Evolutionary conservation across 768 basidiomycete species (phyloP), one percentile per base, ranked within the genome.

Genomic region (Amanita fuliginea): DNA sequence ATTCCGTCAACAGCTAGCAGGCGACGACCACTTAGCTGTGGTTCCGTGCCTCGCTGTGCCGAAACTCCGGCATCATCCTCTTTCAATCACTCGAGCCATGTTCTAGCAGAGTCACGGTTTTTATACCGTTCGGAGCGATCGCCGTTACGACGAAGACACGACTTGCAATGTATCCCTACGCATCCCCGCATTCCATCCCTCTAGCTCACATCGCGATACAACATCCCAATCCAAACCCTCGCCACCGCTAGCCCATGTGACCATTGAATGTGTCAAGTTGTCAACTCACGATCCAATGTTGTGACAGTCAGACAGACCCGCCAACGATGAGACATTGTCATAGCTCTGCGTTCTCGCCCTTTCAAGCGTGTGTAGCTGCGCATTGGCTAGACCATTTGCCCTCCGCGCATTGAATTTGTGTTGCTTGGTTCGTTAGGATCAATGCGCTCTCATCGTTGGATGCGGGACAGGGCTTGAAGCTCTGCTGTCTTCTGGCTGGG

Each of bases 1-100:
- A 66, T 61, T 69, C 76, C 80, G 70, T 75, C 65, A 59, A 60
- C 64, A 62, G 64, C 74, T 76, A 79, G 64, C 78, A 77, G 75
- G 76, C 75, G 81, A 82, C 81, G 82, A 84, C 81, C 83, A 77
- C 83, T 86, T 86, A 51, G 64, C 59, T 86, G 85, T 76, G 83
- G 83, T 83, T 78, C 71, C 78, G 81, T 80, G 74, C 75, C 76
- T 82, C 80, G 79, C 72, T 72, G 73, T 70, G 81, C 83, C 83
- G 67, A 87, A 61, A 85, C 86, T 82, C 71, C 62, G 83, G 83
- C 79, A 62, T 75, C 75, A 66, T 67, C 64, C 55, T 54, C 60
- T 65, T 60, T 56, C 54, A 33, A 33, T 34, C n/a, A 13, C 46
- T 47, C 35, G n/a, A 24, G 21, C 24, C 14, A 8, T 13, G 13